These are phyloP conservation scores for Penicillium diatomitis DNA, from an alignment of 495 filamentous ascomycete genomes.

Conservation along the genomic window DNA sequence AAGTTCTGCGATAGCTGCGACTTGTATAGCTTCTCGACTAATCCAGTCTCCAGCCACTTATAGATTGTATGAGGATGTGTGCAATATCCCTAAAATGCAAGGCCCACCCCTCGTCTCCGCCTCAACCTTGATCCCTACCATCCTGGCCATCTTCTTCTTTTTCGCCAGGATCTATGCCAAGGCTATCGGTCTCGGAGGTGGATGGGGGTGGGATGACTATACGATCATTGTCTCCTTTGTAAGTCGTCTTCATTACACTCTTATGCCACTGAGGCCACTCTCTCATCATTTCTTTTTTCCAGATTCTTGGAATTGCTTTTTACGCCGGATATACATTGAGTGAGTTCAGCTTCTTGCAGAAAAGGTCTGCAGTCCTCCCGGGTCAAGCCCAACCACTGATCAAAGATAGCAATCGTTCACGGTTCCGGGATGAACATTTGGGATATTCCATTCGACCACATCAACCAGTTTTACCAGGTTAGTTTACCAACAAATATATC, in stretches of 20 bases:
- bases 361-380: neutral
- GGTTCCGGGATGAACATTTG: slow-evolving; percentile 25
- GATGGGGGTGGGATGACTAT: slow-evolving; percentile 26
- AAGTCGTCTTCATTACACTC: neutral
- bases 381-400: neutral
- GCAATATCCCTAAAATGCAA: slow-evolving; percentile 9
- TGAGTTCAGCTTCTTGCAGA: neutral
- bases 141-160: slow-evolving; percentile 20
- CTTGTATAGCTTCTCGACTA: no score
- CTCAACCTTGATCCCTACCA: slow-evolving; percentile 13
- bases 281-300: neutral
- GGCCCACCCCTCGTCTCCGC: slow-evolving; percentile 5
- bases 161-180: slow-evolving; percentile 19
- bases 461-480: slow-evolving; percentile 20
- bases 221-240: slow-evolving; percentile 22
- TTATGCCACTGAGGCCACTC: no score
- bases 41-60: slow-evolving; percentile 8
- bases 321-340: slow-evolving; percentile 11
- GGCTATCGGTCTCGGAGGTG: slow-evolving; percentile 16
- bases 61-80: slow-evolving; percentile 11
- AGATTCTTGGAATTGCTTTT: slow-evolving; percentile 14
- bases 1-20: neutral
- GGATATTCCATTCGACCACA: slow-evolving; percentile 16
- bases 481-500: neutral
- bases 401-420: slow-evolving; percentile 14